These are phyloP conservation scores for Aspergillus sp. DNA, from an alignment of 2,329 filamentous ascomycete species.

Conservation along the genomic window DNA sequence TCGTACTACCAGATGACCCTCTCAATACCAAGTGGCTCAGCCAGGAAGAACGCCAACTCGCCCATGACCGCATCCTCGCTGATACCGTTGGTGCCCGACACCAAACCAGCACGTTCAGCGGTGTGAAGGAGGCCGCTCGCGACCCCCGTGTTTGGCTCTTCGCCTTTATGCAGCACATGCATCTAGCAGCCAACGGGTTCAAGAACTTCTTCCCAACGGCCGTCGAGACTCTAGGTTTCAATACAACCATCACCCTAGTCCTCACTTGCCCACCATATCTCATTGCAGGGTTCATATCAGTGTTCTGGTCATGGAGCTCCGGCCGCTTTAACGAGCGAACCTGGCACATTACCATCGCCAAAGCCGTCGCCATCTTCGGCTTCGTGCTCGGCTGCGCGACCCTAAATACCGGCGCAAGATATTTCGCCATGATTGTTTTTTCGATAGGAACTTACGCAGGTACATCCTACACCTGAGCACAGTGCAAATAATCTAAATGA, in stretches of 20 bases:
- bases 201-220: slow-evolving; percentile 48
- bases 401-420: slow-evolving; percentile 30
- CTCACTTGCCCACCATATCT: slow-evolving; percentile 51
- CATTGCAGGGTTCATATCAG: slow-evolving; percentile 48
- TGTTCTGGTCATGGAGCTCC: slow-evolving; percentile 53
- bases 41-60: slow-evolving; percentile 38
- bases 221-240: slow-evolving; percentile 48
- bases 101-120: slow-evolving; percentile 41
- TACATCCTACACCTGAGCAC: not conserved
- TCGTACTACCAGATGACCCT: slow-evolving; percentile 45
- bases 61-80: slow-evolving; percentile 44
- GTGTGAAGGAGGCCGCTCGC: slow-evolving; percentile 34
- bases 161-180: slow-evolving; percentile 49
- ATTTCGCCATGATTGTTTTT: slow-evolving; percentile 35
- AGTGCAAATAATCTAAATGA: no score
- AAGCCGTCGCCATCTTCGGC: slow-evolving; percentile 28
- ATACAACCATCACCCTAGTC: slow-evolving; percentile 48
- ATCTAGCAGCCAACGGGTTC: slow-evolving; percentile 46
- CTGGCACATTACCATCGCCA: slow-evolving; percentile 31
- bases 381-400: slow-evolving; percentile 30
- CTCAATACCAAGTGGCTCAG: slow-evolving; percentile 35
- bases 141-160: slow-evolving; percentile 43
- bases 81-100: slow-evolving; percentile 47
- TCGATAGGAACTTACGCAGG: slow-evolving; percentile 31
- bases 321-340: slow-evolving; percentile 42